phyloP scores from a whole-genome alignment of 352 stramenopile species.

The Phytophthora quininea region DNA sequence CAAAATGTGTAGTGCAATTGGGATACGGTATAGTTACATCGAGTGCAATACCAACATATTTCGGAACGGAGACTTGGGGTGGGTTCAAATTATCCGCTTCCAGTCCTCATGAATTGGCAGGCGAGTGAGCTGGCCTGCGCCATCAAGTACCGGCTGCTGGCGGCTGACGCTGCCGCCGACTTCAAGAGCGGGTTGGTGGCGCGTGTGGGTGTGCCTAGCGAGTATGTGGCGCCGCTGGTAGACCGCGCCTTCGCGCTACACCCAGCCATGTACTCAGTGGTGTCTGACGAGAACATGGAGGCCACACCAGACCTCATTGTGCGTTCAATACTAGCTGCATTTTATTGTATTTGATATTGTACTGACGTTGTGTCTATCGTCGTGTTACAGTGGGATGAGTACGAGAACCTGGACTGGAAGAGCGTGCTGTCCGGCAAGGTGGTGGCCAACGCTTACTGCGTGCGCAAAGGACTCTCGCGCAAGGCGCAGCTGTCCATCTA shows the following conservation, averaged over 20 bases:
- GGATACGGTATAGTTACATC: background rate
- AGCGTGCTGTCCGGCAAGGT: slow-evolving; percentile 56
- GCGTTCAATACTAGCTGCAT: slow-evolving; percentile 6
- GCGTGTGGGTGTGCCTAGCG: slow-evolving; percentile 43
- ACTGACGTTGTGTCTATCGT: background rate
- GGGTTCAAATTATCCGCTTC: background rate
- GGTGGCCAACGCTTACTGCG: slow-evolving; percentile 69
- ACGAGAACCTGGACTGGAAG: slow-evolving; percentile 72
- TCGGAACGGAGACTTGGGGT: background rate
- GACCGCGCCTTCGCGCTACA: slow-evolving; percentile 51
- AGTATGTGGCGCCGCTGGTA: slow-evolving; percentile 51
- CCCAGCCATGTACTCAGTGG: slow-evolving; percentile 48
- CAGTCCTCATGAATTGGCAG: slow-evolving; percentile 36
- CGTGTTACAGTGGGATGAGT: slow-evolving; percentile 60
- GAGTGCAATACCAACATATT: background rate
- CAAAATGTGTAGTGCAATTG: background rate
- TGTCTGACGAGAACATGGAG: slow-evolving; percentile 19
- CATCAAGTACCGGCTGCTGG: slow-evolving; percentile 44
- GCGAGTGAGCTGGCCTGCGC: slow-evolving; percentile 43
- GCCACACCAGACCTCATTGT: slow-evolving; percentile 47
- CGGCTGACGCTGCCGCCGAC: slow-evolving; percentile 23
- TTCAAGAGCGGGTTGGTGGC: slow-evolving; percentile 43
- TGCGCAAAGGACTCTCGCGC: slow-evolving; percentile 71
- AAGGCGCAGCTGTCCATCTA: slow-evolving; percentile 79
- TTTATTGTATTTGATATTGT: slow-evolving; percentile 12